These are phyloP conservation scores for Mucor mucedo DNA, from an alignment of 371 early-diverging fungal species.

Conservation along the genomic window DNA sequence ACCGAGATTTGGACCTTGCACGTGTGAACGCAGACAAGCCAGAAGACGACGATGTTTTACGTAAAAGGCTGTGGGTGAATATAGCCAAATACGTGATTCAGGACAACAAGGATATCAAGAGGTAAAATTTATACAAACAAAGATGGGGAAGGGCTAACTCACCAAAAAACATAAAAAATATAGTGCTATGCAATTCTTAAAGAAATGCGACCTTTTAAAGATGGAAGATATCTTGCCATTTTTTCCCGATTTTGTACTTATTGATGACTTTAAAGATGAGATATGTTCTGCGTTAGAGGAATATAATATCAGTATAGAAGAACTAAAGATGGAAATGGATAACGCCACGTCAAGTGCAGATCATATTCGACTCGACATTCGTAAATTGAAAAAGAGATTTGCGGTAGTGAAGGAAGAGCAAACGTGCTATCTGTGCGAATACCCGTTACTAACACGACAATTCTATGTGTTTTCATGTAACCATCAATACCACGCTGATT, in stretches of 20 bases:
- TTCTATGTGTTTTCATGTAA: conserved; percentile 32
- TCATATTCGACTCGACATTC: conserved; percentile 79
- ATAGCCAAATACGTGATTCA: conserved; percentile 91
- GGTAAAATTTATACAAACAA: conserved; percentile 14
- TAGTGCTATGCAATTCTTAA: conserved; percentile 84
- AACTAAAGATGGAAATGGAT: conserved; percentile 87
- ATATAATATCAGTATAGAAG: conserved; percentile 82
- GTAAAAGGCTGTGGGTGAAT: conserved; percentile 89
- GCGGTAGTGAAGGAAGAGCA: conserved; percentile 30
- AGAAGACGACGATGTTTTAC: conserved; percentile 71
- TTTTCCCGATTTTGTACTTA: conserved; percentile 93
- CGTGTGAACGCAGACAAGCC: conserved; percentile 90
- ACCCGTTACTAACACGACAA: conserved; percentile 42
- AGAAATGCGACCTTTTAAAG: conserved; percentile 80
- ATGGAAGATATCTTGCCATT: conserved; percentile 95
- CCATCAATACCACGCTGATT: conserved; percentile 75
- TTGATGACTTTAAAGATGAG: conserved; percentile 94
- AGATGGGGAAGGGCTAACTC: neutral
- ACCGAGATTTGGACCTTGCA: conserved; percentile 86
- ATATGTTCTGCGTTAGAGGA: conserved; percentile 85
- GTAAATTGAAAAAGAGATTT: conserved; percentile 66
- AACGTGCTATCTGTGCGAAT: conserved; percentile 36
- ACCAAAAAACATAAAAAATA: neutral
- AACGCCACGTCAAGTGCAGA: conserved; percentile 87
- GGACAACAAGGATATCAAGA: conserved; percentile 80